Evolutionary conservation across 2,329 filamentous ascomycete species (phyloP), one percentile per base, ranked within the genome.

Genomic region (Sporothrix pallida): DNA sequence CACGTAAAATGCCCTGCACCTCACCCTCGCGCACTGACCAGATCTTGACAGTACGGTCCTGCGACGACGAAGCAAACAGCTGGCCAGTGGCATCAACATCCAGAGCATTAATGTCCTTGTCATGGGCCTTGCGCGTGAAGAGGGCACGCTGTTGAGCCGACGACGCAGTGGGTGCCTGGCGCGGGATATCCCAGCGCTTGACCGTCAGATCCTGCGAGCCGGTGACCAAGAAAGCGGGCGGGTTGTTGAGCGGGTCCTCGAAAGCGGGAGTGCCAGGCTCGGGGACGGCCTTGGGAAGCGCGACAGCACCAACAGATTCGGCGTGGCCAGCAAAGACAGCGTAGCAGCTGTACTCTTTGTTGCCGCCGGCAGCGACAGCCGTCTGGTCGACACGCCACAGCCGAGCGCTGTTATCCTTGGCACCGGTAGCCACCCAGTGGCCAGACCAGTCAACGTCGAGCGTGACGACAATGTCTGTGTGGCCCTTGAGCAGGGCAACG

Each of bases 91-190:
- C 87, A 76, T 94, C 93, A 12, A 96, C 87, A 76, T 97, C 94
- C 70, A 99, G 88, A 2, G 96, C 94, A 78, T 99, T 99, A 83
- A 99, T 99, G 77, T 99, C 96, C 81, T 99, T 99, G 80, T 99
- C 96, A 82, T 99, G 96, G 0, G 96, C 96, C 82, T 98, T 97
- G 73, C 96, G 89, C 0, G 96, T 98, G 81, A 93, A 99, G 4
- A 91, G 93, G 93, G 77, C 90, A 85, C 10, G 90, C 84, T 10
- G 87, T 86, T 73, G 87, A 4, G 83, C 81, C 20, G 78, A 54
- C 79, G 60, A 79, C 77, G 73, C 23, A 1, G 83, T 81, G 70
- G 85, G 83, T 48, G 84, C 80, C 70, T 87, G 81, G 54, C 88
- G 88, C 0, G 90, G 88, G 26, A 95, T 90, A 75, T 97, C 93